phyloP scores from a whole-genome alignment of 345 rosid species.

The Brassica nigra region DNA sequence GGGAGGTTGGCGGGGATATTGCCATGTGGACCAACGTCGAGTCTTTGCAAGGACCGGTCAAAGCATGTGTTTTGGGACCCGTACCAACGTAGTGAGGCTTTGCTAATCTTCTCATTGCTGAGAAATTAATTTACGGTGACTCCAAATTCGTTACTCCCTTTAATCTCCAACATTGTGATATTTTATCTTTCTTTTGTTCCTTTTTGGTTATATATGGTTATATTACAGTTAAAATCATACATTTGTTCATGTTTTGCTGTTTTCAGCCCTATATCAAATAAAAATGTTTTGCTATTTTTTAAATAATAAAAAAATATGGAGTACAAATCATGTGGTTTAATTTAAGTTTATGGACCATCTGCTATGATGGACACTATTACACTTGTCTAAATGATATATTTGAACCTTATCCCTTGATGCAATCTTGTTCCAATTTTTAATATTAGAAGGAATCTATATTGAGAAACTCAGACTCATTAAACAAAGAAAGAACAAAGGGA shows the following conservation, averaged over 20 bases:
- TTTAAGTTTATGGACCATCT: not conserved
- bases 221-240: not conserved
- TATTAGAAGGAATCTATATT: not conserved
- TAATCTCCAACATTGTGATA: slow-evolving; percentile 41
- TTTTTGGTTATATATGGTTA: not conserved
- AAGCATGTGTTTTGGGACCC: slow-evolving; percentile 92
- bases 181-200: not conserved
- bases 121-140: slow-evolving; percentile 60
- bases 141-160: slow-evolving; percentile 55
- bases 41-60: slow-evolving; percentile 58
- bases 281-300: not conserved
- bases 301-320: not conserved
- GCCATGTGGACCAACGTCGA: slow-evolving; percentile 87
- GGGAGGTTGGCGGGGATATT: slow-evolving; percentile 85
- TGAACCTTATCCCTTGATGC: not conserved
- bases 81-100: slow-evolving; percentile 82
- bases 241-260: not conserved
- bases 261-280: not conserved
- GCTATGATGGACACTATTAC: slow-evolving; percentile 7
- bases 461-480: not conserved
- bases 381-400: not conserved
- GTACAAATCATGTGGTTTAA: not conserved
- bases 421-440: not conserved
- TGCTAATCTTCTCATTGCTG: slow-evolving; percentile 66
- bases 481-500: slow-evolving; percentile 3